phyloP scores from a whole-genome alignment of 345 rosid species.

The Hibiscus mutabilis region DNA sequence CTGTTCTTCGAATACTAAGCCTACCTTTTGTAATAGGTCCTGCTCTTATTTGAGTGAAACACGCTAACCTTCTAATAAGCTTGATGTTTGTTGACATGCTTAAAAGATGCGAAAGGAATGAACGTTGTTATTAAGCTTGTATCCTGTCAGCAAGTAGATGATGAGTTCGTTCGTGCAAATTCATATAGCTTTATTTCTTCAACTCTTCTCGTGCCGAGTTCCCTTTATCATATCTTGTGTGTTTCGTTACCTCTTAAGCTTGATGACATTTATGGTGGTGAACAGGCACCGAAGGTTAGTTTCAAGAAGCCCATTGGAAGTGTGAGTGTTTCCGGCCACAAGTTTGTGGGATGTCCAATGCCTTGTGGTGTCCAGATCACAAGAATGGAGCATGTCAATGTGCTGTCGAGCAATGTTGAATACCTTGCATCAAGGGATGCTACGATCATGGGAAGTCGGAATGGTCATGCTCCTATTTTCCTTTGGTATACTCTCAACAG shows the following conservation, averaged over 20 bases:
- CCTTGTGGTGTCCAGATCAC: conserved; percentile 96
- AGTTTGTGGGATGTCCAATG: conserved; percentile 97
- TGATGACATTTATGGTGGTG: conserved; percentile 15
- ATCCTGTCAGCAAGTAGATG: background rate
- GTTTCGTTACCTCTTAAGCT: background rate
- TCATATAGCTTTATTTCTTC: background rate
- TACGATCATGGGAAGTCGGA: conserved; percentile 98
- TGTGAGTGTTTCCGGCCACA: conserved; percentile 92
- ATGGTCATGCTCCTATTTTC: conserved; percentile 96
- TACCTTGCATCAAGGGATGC: conserved; percentile 96
- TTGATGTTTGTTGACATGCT: background rate
- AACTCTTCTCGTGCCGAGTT: background rate
- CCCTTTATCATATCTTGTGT: background rate
- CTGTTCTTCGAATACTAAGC: too few relatives aligned
- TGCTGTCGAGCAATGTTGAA: conserved; percentile 77
- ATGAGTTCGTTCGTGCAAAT: background rate
- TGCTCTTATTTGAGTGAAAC: too few relatives aligned
- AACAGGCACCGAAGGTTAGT: conserved; percentile 83
- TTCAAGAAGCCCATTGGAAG: conserved; percentile 95
- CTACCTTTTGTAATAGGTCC: too few relatives aligned
- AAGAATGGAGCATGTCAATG: conserved; percentile 75
- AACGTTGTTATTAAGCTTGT: background rate
- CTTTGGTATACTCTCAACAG: conserved; percentile 92
- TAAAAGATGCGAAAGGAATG: background rate
- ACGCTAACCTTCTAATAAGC: background rate